Conservation (phyloP, 2,329 filamentous ascomycete genomes). For the Aspergillus melleus region DNA sequence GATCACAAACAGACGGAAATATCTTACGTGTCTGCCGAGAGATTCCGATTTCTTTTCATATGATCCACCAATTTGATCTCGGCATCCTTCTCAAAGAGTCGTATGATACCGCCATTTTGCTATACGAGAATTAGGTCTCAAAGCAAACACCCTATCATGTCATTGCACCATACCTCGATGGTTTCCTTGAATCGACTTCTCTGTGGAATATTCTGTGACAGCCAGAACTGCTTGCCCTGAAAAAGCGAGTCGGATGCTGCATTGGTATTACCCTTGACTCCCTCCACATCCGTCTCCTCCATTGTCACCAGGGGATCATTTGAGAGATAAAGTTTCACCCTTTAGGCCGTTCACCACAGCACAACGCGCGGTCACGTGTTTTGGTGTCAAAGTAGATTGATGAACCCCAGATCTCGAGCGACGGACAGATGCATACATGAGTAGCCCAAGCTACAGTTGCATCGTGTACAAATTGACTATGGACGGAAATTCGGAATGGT, state of each 20-base stretch:
- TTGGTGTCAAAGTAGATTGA: neutral
- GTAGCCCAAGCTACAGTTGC: neutral
- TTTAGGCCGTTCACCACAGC: neutral
- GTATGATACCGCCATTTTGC: conserved; percentile 57
- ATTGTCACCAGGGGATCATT: neutral
- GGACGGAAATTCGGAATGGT: too few species aligned
- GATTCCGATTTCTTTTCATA: conserved; percentile 42
- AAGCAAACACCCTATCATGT: neutral
- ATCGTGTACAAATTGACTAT: neutral
- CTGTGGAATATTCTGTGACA: conserved; percentile 55
- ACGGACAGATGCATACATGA: neutral
- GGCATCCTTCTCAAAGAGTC: conserved; percentile 55
- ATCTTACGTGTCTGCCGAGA: conserved; percentile 50
- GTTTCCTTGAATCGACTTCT: conserved; percentile 50
- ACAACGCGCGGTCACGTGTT: conserved; percentile 30
- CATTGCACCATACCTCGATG: conserved; percentile 42
- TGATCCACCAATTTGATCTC: conserved; percentile 63
- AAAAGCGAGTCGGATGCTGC: conserved; percentile 46
- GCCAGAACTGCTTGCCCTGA: conserved; percentile 57
- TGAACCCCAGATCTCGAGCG: neutral
- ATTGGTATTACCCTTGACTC: neutral
- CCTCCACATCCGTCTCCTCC: neutral
- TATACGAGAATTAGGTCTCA: conserved; percentile 20
- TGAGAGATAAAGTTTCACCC: neutral
- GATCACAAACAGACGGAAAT: neutral